Percentiles rank a stretch among this genome's conserved stretches.
Conservation (phyloP, 176 grass and related monocot species). For the Miscanthus lutarioriparius region DNA sequence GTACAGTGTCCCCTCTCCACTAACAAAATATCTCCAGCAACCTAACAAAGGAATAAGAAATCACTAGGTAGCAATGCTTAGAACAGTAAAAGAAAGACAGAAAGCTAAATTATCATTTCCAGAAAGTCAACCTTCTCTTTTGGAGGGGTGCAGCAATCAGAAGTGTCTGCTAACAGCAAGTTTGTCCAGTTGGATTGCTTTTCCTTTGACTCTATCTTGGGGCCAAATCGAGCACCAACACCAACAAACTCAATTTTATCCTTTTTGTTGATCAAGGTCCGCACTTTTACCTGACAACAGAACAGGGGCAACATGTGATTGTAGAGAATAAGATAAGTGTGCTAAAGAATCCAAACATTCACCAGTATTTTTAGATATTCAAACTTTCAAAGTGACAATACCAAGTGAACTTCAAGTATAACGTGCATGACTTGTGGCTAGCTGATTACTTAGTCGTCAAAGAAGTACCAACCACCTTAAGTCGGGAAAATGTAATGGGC, state of each 20-base stretch:
- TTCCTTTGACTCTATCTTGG: constrained; percentile 87
- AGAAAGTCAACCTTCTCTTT: constrained; percentile 55
- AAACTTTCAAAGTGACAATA: neutral
- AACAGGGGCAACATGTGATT: constrained; percentile 18
- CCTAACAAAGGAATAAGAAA: constrained; percentile 40
- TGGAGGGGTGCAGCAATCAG: constrained; percentile 61
- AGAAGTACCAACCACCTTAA: neutral
- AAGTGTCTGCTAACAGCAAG: constrained; percentile 64
- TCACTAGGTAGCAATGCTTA: constrained; percentile 8
- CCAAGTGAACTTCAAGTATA: neutral
- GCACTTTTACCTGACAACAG: constrained; percentile 80
- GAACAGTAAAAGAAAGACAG: constrained; percentile 5
- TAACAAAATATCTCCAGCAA: constrained; percentile 81
- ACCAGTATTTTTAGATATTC: neutral
- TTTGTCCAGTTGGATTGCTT: constrained; percentile 69
- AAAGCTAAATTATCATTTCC: constrained; percentile 6
- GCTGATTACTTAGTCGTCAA: neutral
- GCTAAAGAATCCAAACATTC: constrained; percentile 5
- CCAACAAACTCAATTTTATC: constrained; percentile 88
- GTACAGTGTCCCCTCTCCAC: constrained; percentile 81
- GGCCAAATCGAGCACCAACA: constrained; percentile 93
- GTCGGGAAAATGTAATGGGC: neutral
- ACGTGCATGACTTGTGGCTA: constrained; percentile 20
- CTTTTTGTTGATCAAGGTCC: constrained; percentile 76
- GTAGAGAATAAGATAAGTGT: neutral